Evolutionary conservation across 2,329 filamentous ascomycete species (phyloP).

Genomic region (Fusarium nygamai): DNA sequence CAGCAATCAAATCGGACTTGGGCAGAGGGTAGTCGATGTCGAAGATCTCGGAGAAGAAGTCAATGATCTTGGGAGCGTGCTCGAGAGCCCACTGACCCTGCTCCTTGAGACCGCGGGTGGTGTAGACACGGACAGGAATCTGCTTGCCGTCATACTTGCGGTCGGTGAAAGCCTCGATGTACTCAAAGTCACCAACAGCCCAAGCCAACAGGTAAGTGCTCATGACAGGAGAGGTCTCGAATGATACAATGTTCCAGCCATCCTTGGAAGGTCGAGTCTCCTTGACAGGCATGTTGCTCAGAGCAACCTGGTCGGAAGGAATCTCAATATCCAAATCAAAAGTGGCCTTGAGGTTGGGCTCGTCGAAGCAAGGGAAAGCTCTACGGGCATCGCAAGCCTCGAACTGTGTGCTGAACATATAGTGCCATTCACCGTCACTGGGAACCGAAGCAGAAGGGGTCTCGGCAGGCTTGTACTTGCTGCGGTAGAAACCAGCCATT

Average conservation of each 20-base stretch:
- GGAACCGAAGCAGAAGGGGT: slow-evolving; percentile 81
- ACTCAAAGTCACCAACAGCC: slow-evolving; percentile 97
- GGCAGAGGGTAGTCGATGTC: slow-evolving; percentile 92
- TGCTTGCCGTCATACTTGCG: slow-evolving; percentile 91
- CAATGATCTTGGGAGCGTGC: slow-evolving; percentile 91
- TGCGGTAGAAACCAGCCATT: slow-evolving; percentile 94
- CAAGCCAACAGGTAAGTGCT: slow-evolving; percentile 91
- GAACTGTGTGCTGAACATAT: slow-evolving; percentile 96
- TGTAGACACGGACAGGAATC: slow-evolving; percentile 94
- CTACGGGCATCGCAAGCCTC: slow-evolving; percentile 94
- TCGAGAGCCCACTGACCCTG: slow-evolving; percentile 90
- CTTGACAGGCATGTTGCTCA: slow-evolving; percentile 97
- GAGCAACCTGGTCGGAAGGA: slow-evolving; percentile 84
- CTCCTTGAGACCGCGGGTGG: slow-evolving; percentile 91
- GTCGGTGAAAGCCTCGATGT: slow-evolving; percentile 89
- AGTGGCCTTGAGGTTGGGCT: slow-evolving; percentile 95
- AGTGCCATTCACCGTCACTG: slow-evolving; percentile 72
- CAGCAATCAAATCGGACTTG: slow-evolving; percentile 89
- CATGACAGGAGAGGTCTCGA: slow-evolving; percentile 89
- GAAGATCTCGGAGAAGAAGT: slow-evolving; percentile 96
- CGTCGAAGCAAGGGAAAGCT: slow-evolving; percentile 97
- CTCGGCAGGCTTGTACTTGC: slow-evolving; percentile 86
- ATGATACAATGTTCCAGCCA: slow-evolving; percentile 78
- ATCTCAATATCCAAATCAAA: slow-evolving; percentile 95
- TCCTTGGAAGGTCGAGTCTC: slow-evolving; percentile 66